These are phyloP conservation scores for Licmophora abbreviata DNA, from an alignment of 108 stramenopile species.

Conservation along the genomic window DNA sequence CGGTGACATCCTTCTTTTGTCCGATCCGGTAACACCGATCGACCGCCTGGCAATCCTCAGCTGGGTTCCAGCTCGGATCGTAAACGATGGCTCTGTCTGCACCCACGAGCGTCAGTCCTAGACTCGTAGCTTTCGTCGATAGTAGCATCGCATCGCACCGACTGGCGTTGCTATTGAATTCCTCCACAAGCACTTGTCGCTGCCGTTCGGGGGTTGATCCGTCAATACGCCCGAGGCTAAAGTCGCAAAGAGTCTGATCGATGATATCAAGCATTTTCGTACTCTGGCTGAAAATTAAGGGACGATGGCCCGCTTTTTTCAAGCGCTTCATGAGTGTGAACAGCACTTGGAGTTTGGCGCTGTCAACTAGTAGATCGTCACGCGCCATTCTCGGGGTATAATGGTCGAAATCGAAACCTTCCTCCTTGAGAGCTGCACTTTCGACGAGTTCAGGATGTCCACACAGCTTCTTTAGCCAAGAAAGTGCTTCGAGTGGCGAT, in stretches of 20 bases:
- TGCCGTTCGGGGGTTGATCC: constrained; percentile 75
- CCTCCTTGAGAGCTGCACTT: constrained; percentile 15
- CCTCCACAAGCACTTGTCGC: constrained; percentile 83
- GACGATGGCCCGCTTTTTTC: constrained; percentile 61
- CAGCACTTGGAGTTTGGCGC: constrained; percentile 72
- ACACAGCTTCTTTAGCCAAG: constrained; percentile 72
- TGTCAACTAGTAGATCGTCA: constrained; percentile 33
- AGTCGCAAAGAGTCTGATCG: constrained; percentile 23
- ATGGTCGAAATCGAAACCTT: constrained; percentile 6
- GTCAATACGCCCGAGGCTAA: constrained; percentile 72
- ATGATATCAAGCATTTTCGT: constrained; percentile 91
- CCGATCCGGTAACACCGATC: constrained; percentile 70
- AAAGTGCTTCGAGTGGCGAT: constrained; percentile 56
- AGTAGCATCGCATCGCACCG: constrained; percentile 65
- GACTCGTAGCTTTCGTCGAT: constrained; percentile 79
- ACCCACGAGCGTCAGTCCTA: constrained; percentile 79
- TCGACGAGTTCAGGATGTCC: constrained; percentile 66
- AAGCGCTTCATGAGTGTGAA: constrained; percentile 49
- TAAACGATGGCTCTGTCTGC: constrained; percentile 80
- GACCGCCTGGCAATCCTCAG: constrained; percentile 92
- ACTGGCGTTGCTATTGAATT: constrained; percentile 75
- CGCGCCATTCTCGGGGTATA: background rate
- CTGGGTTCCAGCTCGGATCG: constrained; percentile 60
- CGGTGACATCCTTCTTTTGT: constrained; percentile 74
- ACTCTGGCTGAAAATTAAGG: constrained; percentile 88